A percentile compares a stretch with the other conserved stretches of the same genome.
These are phyloP conservation scores for Cytauxzoon felis DNA, from an alignment of 169 alveolate species.

Conservation along the genomic window DNA sequence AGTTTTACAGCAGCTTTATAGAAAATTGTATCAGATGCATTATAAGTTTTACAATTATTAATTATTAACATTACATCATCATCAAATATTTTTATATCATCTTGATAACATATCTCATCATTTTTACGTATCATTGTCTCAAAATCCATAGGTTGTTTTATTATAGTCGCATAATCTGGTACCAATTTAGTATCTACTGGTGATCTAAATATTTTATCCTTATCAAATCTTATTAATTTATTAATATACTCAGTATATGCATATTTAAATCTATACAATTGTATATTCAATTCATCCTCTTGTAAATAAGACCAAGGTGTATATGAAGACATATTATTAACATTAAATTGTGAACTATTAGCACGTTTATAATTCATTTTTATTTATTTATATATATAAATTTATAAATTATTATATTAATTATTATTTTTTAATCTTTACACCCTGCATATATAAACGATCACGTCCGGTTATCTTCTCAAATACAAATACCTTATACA, in stretches of 20 bases:
- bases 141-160: slow-evolving; percentile 90
- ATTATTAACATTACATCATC: slow-evolving; percentile 84
- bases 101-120: slow-evolving; percentile 74
- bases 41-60: slow-evolving; percentile 84
- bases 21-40: slow-evolving; percentile 77
- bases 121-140: slow-evolving; percentile 79
- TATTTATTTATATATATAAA: not conserved
- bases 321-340: not conserved
- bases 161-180: slow-evolving; percentile 87
- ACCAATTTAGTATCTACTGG: slow-evolving; percentile 87
- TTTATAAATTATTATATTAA: not conserved
- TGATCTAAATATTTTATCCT: slow-evolving; percentile 76
- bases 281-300: slow-evolving; percentile 23
- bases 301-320: slow-evolving; percentile 1
- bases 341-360: not conserved
- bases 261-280: not conserved
- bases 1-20: slow-evolving; percentile 31
- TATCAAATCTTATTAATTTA: slow-evolving; percentile 69
- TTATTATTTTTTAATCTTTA: slow-evolving; percentile 20
- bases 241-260: slow-evolving; percentile 58
- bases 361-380: not conserved
- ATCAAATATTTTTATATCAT: slow-evolving; percentile 76
- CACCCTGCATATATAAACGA: slow-evolving; percentile 61
- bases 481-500: slow-evolving; percentile 54
- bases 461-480: slow-evolving; percentile 57